phyloP scores from a whole-genome alignment of 441 rosid species.

The Euphorbia celastroides region DNA sequence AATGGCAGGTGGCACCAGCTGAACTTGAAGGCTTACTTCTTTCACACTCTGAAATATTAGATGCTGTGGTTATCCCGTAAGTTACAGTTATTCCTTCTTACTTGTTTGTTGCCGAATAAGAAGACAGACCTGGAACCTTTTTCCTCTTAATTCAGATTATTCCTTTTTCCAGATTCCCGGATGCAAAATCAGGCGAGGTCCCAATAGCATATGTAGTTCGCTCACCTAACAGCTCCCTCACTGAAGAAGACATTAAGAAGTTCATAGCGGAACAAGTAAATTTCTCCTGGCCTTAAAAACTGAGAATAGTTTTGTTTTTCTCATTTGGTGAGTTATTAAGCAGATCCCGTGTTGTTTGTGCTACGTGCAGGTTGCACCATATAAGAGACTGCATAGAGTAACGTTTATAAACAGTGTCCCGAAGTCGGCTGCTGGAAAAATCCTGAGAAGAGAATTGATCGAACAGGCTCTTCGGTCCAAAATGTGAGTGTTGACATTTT shows the following conservation, averaged over 20 bases:
- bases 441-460: constrained; percentile 30
- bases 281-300: neutral
- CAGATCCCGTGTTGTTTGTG: no score
- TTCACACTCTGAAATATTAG: constrained; percentile 40
- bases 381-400: constrained; percentile 30
- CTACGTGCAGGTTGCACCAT: constrained; percentile 42
- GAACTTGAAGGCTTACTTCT: constrained; percentile 53
- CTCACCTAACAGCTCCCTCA: constrained; percentile 46
- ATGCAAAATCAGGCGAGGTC: constrained; percentile 81
- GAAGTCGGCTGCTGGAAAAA: constrained; percentile 39
- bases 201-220: constrained; percentile 75
- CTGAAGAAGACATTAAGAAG: constrained; percentile 49
- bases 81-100: neutral
- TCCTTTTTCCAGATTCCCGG: constrained; percentile 51
- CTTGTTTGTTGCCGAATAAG: neutral
- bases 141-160: neutral
- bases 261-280: constrained; percentile 68
- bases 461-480: constrained; percentile 29
- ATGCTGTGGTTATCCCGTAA: constrained; percentile 42
- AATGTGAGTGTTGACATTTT: constrained; percentile 2
- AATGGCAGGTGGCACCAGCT: constrained; percentile 48
- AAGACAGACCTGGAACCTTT: neutral
- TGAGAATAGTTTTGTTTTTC: neutral
- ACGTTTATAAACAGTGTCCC: constrained; percentile 30
- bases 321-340: no score